phyloP scores from a whole-genome alignment of 2,329 filamentous ascomycete genomes.

The Teratosphaeria pseudoeucalypti region DNA sequence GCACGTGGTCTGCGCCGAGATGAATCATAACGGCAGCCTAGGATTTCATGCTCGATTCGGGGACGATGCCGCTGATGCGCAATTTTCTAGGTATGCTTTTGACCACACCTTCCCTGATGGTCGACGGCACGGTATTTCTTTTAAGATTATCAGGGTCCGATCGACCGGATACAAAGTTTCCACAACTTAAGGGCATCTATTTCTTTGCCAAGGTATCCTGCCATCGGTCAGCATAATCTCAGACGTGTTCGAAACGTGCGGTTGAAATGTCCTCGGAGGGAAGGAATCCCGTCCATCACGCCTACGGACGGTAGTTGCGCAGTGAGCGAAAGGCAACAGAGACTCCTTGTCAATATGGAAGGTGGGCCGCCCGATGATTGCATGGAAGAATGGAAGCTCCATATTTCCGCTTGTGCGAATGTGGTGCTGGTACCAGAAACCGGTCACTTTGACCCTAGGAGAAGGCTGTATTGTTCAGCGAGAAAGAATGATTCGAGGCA shows the following conservation, averaged over 20 bases:
- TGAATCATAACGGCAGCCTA: not conserved
- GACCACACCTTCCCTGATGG: not conserved
- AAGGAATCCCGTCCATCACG: not conserved
- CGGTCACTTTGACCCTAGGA: not conserved
- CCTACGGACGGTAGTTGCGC: not conserved
- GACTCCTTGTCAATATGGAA: not conserved
- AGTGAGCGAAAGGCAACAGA: not conserved
- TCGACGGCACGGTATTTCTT: not conserved
- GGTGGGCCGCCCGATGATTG: not conserved
- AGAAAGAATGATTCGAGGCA: not conserved
- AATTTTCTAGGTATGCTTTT: not conserved
- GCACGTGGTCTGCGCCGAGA: not conserved
- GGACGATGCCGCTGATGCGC: not conserved
- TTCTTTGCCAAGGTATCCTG: not conserved
- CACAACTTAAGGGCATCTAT: no score
- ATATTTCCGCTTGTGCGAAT: not conserved
- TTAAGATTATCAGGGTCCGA: not conserved
- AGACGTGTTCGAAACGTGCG: not conserved
- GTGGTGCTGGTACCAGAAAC: not conserved
- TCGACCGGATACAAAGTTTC: no score
- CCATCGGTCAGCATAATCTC: not conserved
- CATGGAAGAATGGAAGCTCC: not conserved
- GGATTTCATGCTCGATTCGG: not conserved
- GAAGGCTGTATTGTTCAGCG: not conserved
- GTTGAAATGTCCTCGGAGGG: not conserved